These are phyloP conservation scores for Rubia yunnanensis DNA, from an alignment of 257 asterid genomes.

Conservation along the genomic window DNA sequence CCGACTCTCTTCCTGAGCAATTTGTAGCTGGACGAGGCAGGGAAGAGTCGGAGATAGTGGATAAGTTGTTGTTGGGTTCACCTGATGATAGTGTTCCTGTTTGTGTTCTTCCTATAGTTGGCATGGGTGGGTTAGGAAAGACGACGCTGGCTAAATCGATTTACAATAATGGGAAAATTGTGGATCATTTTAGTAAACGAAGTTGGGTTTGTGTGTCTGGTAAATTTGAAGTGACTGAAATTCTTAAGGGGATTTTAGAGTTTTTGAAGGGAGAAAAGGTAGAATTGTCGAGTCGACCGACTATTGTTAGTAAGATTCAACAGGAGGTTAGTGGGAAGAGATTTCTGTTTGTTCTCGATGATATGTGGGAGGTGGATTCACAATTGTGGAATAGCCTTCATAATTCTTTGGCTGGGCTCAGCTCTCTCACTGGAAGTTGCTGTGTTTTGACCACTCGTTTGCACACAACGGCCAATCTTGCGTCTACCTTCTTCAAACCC, in stretches of 20 bases:
- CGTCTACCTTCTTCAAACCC: neutral
- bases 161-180: neutral
- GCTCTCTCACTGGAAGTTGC: neutral
- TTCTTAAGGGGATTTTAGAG: neutral
- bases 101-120: neutral
- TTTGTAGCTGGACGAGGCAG: neutral
- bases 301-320: neutral
- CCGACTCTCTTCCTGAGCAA: neutral
- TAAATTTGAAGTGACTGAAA: neutral
- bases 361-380: neutral
- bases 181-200: neutral
- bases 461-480: neutral
- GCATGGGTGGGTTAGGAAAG: neutral
- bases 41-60: neutral
- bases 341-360: neutral
- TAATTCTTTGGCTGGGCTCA: neutral
- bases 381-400: neutral
- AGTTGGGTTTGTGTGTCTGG: neutral
- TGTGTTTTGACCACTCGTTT: conserved; percentile 5
- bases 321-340: neutral
- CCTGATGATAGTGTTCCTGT: neutral
- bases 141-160: neutral
- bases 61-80: neutral
- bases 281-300: neutral
- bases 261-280: neutral